Base-by-base conservation (phyloP, 2,329 filamentous ascomycete genomes). In the Botryotinia calthae region DNA sequence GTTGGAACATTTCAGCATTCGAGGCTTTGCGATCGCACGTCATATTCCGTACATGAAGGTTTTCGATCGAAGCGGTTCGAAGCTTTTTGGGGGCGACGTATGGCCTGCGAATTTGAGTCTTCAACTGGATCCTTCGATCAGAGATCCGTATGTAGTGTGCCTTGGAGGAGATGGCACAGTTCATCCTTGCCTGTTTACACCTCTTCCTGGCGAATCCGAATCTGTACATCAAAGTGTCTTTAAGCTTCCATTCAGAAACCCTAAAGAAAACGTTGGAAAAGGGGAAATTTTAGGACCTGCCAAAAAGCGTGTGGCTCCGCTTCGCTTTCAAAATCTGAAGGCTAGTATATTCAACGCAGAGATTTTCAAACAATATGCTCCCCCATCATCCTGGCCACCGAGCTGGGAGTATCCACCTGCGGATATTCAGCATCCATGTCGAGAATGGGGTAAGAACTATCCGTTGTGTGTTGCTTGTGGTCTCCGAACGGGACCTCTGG, bases 401-500 rank as follows among this genome's bases (percentile, higher is more conserved):
- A 40, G 12, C 40, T 72, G 71, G 71, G 54, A 42, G 7, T 72
- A 72, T 40, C 71, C 65, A 25, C 65, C 71, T 51, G 34, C 31
- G 20, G 65, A 69, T 44, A 69, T 70, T 25, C 65, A 72, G 56
- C 71, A 70, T 70, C 64, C 65, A 18, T 68, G 70, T 59, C 31
- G 31, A 18, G 54, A 61, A 46, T 72, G 70, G 63, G 63, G 70
- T 7, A 48, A 48, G 25, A 42, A 61, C 44, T 72, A 62, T 62
- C 65, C 71, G 7, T 25, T 40, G 16, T 72, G 71, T 48, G 65
- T 63, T 46, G 28, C n/a, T 56, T 70, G 71, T 61, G 58, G 59
- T 20, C 22, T 25, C 54, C 48, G 34, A 25, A 71, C 67, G 16
- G 67, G 72, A 16, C 58, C 61, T 6, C 34, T 25, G 34, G 10